Conservation (phyloP, 225 moss, liverwort and hornwort species). For the Polytrichum commune region DNA sequence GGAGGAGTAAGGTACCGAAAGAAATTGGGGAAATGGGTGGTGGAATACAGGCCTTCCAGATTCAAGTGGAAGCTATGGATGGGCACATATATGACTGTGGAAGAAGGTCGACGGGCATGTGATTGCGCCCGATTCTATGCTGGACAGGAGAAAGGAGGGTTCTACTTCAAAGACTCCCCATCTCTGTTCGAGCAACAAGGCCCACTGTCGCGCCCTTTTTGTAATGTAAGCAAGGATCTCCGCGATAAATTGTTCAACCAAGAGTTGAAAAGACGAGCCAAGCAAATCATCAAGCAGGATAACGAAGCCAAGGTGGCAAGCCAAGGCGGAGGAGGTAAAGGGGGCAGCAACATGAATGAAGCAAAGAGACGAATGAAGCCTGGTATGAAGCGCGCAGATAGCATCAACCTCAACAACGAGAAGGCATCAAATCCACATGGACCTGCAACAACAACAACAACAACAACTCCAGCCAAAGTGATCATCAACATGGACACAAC, state of each 20-base stretch:
- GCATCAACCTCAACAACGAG: too few relatives aligned
- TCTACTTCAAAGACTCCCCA: conserved; percentile 57
- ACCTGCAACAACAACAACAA: too few relatives aligned
- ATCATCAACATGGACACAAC: too few relatives aligned
- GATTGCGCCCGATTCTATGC: conserved; percentile 58
- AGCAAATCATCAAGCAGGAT: conserved; percentile 36
- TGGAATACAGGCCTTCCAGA: conserved; percentile 51
- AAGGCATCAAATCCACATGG: too few relatives aligned
- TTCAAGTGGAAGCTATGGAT: conserved; percentile 66
- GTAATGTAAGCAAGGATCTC: conserved; percentile 37
- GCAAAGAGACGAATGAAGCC: too few relatives aligned
- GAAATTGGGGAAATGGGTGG: conserved; percentile 45
- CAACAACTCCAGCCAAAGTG: too few relatives aligned
- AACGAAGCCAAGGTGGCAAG: conserved; percentile 26
- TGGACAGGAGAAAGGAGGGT: conserved; percentile 52
- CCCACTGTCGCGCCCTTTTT: conserved; percentile 38
- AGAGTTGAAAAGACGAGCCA: conserved; percentile 55
- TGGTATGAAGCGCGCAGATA: too few relatives aligned
- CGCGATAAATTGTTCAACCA: conserved; percentile 44
- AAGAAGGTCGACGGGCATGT: conserved; percentile 49
- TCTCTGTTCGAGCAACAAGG: conserved; percentile 34
- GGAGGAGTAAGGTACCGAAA: conserved; percentile 50
- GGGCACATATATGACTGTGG: conserved; percentile 45
- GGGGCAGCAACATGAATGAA: too few relatives aligned
- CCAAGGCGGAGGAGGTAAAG: neutral